These are phyloP conservation scores for Sporisorium reilianum DNA, from an alignment of 1,284 basidiomycete species.

Conservation along the genomic window DNA sequence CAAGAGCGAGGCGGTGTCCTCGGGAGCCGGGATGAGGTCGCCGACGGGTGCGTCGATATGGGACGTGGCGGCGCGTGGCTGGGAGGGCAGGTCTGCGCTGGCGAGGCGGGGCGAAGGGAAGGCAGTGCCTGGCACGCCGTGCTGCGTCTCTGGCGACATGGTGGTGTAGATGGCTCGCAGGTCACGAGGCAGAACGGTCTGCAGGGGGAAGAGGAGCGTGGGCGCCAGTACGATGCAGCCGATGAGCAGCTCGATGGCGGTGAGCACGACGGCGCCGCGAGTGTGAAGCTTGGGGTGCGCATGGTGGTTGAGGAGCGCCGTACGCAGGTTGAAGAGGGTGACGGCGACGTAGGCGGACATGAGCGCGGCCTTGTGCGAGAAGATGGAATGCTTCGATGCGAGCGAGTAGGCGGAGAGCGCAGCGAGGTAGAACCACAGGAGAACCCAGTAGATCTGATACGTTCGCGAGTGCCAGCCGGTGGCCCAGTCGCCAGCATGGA, in stretches of 20 bases:
- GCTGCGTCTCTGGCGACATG: constrained; percentile 56
- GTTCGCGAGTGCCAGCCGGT: constrained; percentile 23
- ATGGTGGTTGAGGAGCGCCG: constrained; percentile 40
- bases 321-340: constrained; percentile 60
- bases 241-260: constrained; percentile 43
- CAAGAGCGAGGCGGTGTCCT: constrained; percentile 61
- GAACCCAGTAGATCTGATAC: constrained; percentile 45
- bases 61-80: constrained; percentile 3
- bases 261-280: constrained; percentile 35
- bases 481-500: constrained; percentile 48
- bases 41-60: constrained; percentile 11
- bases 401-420: constrained; percentile 52
- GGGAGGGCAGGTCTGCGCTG: constrained; percentile 11
- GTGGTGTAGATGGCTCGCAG: constrained; percentile 63
- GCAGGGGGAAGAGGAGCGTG: constrained; percentile 59
- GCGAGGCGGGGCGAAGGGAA: constrained; percentile 59
- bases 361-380: constrained; percentile 60
- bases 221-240: constrained; percentile 44
- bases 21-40: constrained; percentile 58
- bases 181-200: constrained; percentile 47
- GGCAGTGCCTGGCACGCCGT: constrained; percentile 58
- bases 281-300: constrained; percentile 22
- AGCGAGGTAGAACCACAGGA: constrained; percentile 58
- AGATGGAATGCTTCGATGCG: constrained; percentile 48
- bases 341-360: constrained; percentile 50